A percentile compares a stretch with the other conserved stretches of the same genome.
Conservation (phyloP, 1,284 basidiomycete species). For the Laetiporus sulphureus region DNA sequence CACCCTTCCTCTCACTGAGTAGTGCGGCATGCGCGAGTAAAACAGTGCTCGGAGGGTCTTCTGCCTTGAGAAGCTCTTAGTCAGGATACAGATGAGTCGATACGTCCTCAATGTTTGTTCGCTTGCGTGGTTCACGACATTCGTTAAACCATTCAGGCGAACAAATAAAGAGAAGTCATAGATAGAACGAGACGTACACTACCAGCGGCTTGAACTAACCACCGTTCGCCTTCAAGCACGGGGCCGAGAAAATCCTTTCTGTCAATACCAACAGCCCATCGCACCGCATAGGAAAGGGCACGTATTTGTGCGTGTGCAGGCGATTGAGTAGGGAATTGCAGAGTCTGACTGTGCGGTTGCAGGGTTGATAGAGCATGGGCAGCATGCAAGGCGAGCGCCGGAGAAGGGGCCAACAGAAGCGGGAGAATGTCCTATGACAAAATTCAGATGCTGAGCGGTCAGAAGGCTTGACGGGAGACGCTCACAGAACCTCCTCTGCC, state of each 20-base stretch:
- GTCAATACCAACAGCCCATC: constrained; percentile 68
- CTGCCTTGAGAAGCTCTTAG: constrained; percentile 45
- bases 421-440: constrained; percentile 72
- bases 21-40: constrained; percentile 71
- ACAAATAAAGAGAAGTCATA: neutral
- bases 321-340: constrained; percentile 37
- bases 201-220: constrained; percentile 76
- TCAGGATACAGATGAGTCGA: too few species aligned
- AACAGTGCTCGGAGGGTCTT: constrained; percentile 71
- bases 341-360: constrained; percentile 20
- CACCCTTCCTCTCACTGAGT: constrained; percentile 51
- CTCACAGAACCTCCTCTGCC: constrained; percentile 69
- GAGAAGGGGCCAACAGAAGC: constrained; percentile 58
- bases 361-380: constrained; percentile 43
- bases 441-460: neutral
- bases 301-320: constrained; percentile 57
- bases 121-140: neutral
- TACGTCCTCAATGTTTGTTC: too few species aligned
- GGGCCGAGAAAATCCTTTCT: constrained; percentile 48
- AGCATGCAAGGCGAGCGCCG: constrained; percentile 51
- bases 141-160: neutral
- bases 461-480: constrained; percentile 6
- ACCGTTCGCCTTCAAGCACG: constrained; percentile 65
- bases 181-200: constrained; percentile 42
- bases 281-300: constrained; percentile 57